phyloP scores from a whole-genome alignment of 148 eudicot genomes.

The Hydrangea macrophylla region DNA sequence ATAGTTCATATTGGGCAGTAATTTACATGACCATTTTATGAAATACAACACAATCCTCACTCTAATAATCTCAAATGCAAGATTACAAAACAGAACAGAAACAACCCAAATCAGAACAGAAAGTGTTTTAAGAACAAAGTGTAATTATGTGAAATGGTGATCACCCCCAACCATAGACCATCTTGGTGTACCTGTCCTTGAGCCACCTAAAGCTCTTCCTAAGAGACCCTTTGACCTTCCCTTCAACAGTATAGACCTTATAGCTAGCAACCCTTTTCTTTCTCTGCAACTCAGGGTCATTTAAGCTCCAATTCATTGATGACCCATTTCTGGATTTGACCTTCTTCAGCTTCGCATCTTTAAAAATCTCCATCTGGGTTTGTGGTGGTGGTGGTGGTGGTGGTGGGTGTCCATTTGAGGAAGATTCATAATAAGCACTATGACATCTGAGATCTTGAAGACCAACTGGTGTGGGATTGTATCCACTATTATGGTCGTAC shows the following conservation, averaged over 20 bases:
- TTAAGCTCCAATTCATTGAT: slow-evolving; percentile 53
- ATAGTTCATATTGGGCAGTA: background rate
- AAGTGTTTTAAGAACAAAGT: background rate
- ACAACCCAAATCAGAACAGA: background rate
- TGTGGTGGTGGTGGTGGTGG: slow-evolving; percentile 11
- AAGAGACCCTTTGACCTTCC: slow-evolving; percentile 61
- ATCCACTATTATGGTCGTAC: slow-evolving; percentile 20
- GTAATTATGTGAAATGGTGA: background rate
- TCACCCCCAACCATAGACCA: slow-evolving; percentile 47
- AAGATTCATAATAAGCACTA: slow-evolving; percentile 55
- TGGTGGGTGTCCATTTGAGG: slow-evolving; percentile 15
- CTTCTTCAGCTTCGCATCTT: slow-evolving; percentile 45
- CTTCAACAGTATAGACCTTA: slow-evolving; percentile 64
- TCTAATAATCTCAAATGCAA: background rate
- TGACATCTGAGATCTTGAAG: slow-evolving; percentile 51
- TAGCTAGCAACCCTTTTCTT: slow-evolving; percentile 79
- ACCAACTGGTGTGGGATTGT: slow-evolving; percentile 17
- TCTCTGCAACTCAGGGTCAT: slow-evolving; percentile 73
- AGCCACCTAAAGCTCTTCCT: slow-evolving; percentile 72
- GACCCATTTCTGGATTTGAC: slow-evolving; percentile 52
- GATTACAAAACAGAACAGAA: background rate
- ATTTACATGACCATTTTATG: background rate
- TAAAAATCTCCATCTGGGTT: slow-evolving; percentile 24
- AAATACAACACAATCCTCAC: background rate
- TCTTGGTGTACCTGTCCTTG: slow-evolving; percentile 49